Percentiles rank a stretch among this genome's conserved stretches.
Evolutionary conservation across 805 yeast genomes (phyloP).

Genomic region (Pichia deserticola): DNA sequence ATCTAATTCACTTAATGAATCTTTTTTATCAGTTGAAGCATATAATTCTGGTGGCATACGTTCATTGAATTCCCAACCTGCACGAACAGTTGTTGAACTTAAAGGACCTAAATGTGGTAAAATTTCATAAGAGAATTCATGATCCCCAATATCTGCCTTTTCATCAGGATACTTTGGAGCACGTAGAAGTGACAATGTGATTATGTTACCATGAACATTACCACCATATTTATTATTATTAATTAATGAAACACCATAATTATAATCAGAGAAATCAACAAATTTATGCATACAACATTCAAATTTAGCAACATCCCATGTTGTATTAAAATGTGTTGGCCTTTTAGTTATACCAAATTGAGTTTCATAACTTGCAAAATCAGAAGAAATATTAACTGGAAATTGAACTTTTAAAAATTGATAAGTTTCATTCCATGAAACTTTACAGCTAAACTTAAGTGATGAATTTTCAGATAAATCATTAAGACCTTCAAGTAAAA

Average conservation of each 20-base stretch:
- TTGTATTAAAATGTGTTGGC: slow-evolving; percentile 90
- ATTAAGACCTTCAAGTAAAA: slow-evolving; percentile 55
- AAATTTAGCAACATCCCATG: slow-evolving; percentile 95
- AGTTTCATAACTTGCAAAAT: slow-evolving; percentile 82
- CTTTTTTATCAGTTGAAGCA: slow-evolving; percentile 2
- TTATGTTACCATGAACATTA: slow-evolving; percentile 84
- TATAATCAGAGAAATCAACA: slow-evolving; percentile 82
- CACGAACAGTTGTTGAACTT: slow-evolving; percentile 54
- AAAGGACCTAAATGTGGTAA: slow-evolving; percentile 75
- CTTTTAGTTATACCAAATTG: slow-evolving; percentile 88
- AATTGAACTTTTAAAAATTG: slow-evolving; percentile 91
- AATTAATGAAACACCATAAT: slow-evolving; percentile 79
- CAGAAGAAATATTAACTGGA: slow-evolving; percentile 75
- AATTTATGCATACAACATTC: slow-evolving; percentile 93
- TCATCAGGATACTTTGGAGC: slow-evolving; percentile 95
- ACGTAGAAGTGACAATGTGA: slow-evolving; percentile 80
- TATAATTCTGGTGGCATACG: slow-evolving; percentile 19
- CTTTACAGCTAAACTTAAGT: slow-evolving; percentile 49
- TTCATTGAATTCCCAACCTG: slow-evolving; percentile 78
- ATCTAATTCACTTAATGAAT: slow-evolving; percentile 1
- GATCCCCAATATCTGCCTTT: slow-evolving; percentile 88
- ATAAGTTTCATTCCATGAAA: slow-evolving; percentile 83
- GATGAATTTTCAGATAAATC: slow-evolving; percentile 30
- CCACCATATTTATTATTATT: slow-evolving; percentile 90
- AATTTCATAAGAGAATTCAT: slow-evolving; percentile 74